Conservation (phyloP, 148 eudicot genomes). For the Mesembryanthemum crystallinum region DNA sequence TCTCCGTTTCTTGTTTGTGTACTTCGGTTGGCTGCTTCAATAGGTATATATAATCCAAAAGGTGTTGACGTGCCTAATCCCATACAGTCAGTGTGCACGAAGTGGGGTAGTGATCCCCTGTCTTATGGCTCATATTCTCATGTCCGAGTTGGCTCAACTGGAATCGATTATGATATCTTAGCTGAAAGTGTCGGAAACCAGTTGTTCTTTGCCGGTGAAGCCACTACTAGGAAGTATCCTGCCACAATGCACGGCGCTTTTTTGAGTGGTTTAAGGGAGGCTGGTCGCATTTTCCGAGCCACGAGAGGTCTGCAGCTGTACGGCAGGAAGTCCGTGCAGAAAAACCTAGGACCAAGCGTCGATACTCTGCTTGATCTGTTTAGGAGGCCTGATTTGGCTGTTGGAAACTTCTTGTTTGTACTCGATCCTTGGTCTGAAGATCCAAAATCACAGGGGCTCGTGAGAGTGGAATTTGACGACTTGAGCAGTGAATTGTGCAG, state of each 20-base stretch:
- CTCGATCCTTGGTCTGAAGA: slow-evolving; percentile 57
- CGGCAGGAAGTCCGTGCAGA: slow-evolving; percentile 41
- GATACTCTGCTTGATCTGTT: slow-evolving; percentile 53
- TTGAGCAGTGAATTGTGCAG: slow-evolving; percentile 26
- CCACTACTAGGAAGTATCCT: slow-evolving; percentile 73
- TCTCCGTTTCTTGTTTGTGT: background rate
- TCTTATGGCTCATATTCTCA: slow-evolving; percentile 92
- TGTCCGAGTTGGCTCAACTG: slow-evolving; percentile 69
- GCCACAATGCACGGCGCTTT: slow-evolving; percentile 99
- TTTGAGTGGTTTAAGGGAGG: slow-evolving; percentile 85
- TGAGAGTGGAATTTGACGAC: slow-evolving; percentile 50
- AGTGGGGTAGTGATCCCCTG: slow-evolving; percentile 82
- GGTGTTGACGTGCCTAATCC: slow-evolving; percentile 83
- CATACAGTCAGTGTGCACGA: slow-evolving; percentile 74
- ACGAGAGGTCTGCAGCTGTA: slow-evolving; percentile 37
- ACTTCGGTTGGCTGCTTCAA: slow-evolving; percentile 13
- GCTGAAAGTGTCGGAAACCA: slow-evolving; percentile 70
- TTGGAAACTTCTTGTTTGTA: slow-evolving; percentile 58
- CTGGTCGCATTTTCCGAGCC: slow-evolving; percentile 57
- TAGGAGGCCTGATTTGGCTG: slow-evolving; percentile 64
- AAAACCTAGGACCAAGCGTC: slow-evolving; percentile 39
- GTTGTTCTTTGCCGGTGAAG: slow-evolving; percentile 88
- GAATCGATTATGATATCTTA: slow-evolving; percentile 72
- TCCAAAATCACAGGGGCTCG: slow-evolving; percentile 50
- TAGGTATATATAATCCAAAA: slow-evolving; percentile 81